Base-by-base conservation (phyloP, 768 basidiomycete species). In the Mycena epipterygia region DNA sequence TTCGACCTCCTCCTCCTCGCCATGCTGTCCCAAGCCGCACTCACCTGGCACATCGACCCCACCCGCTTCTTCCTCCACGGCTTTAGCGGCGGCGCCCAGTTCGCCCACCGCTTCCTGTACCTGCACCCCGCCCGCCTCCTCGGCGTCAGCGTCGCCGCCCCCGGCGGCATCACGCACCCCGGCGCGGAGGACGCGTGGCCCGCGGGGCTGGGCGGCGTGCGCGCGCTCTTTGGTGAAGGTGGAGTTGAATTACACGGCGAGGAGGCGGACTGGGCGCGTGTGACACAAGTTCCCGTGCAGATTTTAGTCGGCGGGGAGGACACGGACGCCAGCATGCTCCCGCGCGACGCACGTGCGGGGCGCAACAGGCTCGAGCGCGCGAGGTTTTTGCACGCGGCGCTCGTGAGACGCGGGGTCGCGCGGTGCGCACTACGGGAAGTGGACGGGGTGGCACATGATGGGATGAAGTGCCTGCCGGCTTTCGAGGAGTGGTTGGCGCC, bases 61-160 rank as follows among this genome's bases (percentile, higher is more conserved):
- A 66, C 64, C 17, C 19, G 63, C 27, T 70, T 78, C 35, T 75
- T 63, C 35, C 29, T 78, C 33, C 75, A 78, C 59, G 77, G 77
- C 1, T 78, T 76, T 42, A 78, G 77, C 66, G 77, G 67, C 4
- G 76, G 77, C 16, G 76, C 69, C 5, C 77, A 78, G 37, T 78
- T 78, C 35, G 76, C 68, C 42, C 77, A 76, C 44, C 73, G 76
- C 5, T 78, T 78, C 44, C 23, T 73, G 23, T 77, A 77, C 42
- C 53, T 78, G 11, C 68, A 77, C 29, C 72, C 76, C 5, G 14
- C 16, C 7, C 60, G 76, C 13, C 64, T 76, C 41, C 56, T 32
- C n/a, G 76, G 70, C n/a, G 74, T 75, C 1, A 70, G 70, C 1
- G 62, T 75, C 39, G 76, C 68, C 16, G 70, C 76, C 2, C 76